A percentile compares a stretch with the other conserved stretches of the same genome.
phyloP scores from a whole-genome alignment of 768 basidiomycete genomes.

The Leccinum disarticulatum region DNA sequence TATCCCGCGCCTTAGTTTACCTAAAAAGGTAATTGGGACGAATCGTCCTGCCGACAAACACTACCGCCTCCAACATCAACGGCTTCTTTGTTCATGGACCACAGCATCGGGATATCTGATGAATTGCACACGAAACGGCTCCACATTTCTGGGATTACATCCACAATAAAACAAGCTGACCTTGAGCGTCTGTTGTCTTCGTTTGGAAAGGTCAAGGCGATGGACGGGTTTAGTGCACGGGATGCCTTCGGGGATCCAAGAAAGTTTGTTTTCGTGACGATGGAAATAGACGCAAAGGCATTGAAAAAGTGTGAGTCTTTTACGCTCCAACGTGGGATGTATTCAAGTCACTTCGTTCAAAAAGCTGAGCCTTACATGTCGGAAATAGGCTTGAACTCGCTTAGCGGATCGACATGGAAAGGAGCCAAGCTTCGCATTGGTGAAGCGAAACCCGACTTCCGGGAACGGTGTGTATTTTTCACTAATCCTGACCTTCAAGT shows the following conservation, averaged over 20 bases:
- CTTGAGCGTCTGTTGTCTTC: conserved; percentile 55
- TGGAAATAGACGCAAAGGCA: conserved; percentile 60
- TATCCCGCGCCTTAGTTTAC: background rate
- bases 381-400: conserved; percentile 62
- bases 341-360: background rate
- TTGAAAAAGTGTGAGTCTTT: conserved; percentile 60
- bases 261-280: conserved; percentile 72
- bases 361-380: conserved; percentile 3
- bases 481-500: background rate
- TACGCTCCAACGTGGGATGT: background rate
- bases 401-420: conserved; percentile 86
- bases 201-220: conserved; percentile 66
- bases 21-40: background rate
- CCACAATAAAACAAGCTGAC: conserved; percentile 56
- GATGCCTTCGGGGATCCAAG: conserved; percentile 67
- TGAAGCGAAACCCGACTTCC: conserved; percentile 77
- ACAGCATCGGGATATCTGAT: conserved; percentile 15
- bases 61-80: background rate
- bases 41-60: no score
- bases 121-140: conserved; percentile 52
- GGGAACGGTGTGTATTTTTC: conserved; percentile 47
- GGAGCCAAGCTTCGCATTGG: conserved; percentile 82
- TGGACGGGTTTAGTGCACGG: conserved; percentile 66
- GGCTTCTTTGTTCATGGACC: background rate
- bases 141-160: conserved; percentile 75